Conservation (phyloP, 176 grass and related monocot genomes). For the Oryza punctata region DNA sequence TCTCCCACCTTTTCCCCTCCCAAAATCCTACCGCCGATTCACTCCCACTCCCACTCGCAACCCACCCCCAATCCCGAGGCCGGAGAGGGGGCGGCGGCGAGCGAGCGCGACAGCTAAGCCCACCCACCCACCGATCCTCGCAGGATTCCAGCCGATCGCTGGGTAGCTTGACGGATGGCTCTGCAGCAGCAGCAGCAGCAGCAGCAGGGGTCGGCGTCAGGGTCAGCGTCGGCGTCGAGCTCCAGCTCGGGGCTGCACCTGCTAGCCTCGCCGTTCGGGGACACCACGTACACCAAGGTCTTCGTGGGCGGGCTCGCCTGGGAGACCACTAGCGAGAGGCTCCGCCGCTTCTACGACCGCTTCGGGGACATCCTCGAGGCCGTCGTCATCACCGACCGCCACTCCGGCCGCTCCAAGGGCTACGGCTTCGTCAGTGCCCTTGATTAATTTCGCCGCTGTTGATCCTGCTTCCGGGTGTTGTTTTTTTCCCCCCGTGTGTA, state of each 20-base stretch:
- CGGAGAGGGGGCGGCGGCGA: constrained; percentile 22
- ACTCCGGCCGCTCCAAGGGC: constrained; percentile 90
- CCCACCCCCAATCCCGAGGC: neutral
- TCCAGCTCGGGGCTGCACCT: constrained; percentile 90
- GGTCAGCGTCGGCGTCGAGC: constrained; percentile 95
- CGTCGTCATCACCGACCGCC: constrained; percentile 91
- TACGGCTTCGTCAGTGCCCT: constrained; percentile 90
- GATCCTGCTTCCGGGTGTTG: neutral
- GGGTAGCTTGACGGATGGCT: constrained; percentile 26
- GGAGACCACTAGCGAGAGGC: constrained; percentile 88
- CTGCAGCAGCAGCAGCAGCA: constrained; percentile 46
- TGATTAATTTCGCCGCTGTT: neutral
- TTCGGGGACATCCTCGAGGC: constrained; percentile 96
- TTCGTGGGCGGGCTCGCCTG: constrained; percentile 95
- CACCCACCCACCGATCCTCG: neutral
- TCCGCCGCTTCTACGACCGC: constrained; percentile 76
- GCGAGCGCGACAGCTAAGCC: constrained; percentile 2
- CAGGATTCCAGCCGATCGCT: constrained; percentile 8
- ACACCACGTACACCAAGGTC: constrained; percentile 97
- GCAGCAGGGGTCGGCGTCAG: constrained; percentile 72
- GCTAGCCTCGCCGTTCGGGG: constrained; percentile 71
- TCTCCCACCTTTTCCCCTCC: constrained; percentile 24
- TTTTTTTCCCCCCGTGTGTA: neutral
- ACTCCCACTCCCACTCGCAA: neutral
- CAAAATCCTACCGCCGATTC: constrained; percentile 32